Percentiles rank a stretch among this genome's conserved stretches.
Conservation (phyloP, 495 filamentous ascomycete species). For the Monascus purpureus region DNA sequence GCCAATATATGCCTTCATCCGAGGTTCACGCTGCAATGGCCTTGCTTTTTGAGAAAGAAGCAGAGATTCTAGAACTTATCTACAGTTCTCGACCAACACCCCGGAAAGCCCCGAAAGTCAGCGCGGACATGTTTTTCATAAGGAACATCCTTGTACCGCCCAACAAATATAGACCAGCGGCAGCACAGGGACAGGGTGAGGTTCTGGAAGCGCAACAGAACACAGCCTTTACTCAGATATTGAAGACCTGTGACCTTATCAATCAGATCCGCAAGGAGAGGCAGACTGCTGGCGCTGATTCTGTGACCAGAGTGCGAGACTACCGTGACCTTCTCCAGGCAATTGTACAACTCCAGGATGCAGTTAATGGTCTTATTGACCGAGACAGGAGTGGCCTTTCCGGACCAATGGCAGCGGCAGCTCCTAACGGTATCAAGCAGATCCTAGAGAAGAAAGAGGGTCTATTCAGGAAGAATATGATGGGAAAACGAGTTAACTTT, state of each 20-base stretch:
- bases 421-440: conserved; percentile 74
- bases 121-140: conserved; percentile 87
- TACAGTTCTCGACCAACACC: conserved; percentile 57
- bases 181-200: conserved; percentile 59
- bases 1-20: conserved; percentile 55
- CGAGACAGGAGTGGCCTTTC: conserved; percentile 66
- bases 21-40: conserved; percentile 65
- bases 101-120: conserved; percentile 37
- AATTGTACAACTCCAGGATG: conserved; percentile 72
- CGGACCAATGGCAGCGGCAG: conserved; percentile 40
- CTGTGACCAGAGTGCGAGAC: conserved; percentile 28
- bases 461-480: conserved; percentile 98
- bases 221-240: conserved; percentile 62
- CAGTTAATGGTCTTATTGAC: conserved; percentile 84
- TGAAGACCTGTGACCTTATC: conserved; percentile 55
- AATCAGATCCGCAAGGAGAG: conserved; percentile 66
- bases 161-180: conserved; percentile 82
- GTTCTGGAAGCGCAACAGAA: conserved; percentile 82
- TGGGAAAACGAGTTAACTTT: conserved; percentile 99
- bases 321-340: conserved; percentile 53
- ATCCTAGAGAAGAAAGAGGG: conserved; percentile 98
- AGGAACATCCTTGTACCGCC: conserved; percentile 74
- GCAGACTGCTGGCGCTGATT: conserved; percentile 29
- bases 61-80: conserved; percentile 63
- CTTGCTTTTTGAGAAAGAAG: conserved; percentile 75